Base-by-base conservation (phyloP, 192 early-diverging fungal genomes). In the Polychytrium aggregatum region DNA sequence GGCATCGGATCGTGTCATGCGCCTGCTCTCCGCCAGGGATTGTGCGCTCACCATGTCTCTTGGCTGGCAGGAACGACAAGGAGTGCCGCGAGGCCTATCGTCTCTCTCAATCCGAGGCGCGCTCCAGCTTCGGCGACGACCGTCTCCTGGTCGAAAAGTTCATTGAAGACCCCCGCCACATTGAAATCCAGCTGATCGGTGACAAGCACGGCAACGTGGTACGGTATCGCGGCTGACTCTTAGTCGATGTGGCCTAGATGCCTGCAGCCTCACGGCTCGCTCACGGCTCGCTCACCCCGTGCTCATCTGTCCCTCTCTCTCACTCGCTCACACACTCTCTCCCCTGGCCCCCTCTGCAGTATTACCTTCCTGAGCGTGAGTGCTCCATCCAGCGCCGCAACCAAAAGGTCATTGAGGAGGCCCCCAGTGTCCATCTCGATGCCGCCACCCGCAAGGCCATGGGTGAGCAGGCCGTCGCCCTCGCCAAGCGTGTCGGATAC, bases 391-490 rank as follows among this genome's bases (percentile, higher is more conserved):
- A 98, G 75, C 81, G 95, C 48, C 83, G 95, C 27, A 95, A 97
- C 62, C 95, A 98, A 70, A 98, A 98, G 72, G 88, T 89, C 48
- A 90, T 98, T 45, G 93, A 98, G 68, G 96, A 97, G 69, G 87
- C 90, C 0, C 90, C 90, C n/a, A 82, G 78, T 37, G 17, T 86
- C 82, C 48, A 53, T 17, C 37, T 62, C 36, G 58, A 67, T 37
- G 31, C 13, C 8, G 62, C 58, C 0, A 70, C 67, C 16, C 42
- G 67, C 28, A 61, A 58, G 35, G 62, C 62, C 16, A 70, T 70
- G 67, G 67, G 67, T 16, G 67, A 61, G 30, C 67, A 70, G 30
- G 67, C 67, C 22, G 67, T 70, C 13, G 83, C 90, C 51, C 21
- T 92, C 75, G 41, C 65, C 8, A 58, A 72, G 43, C 41, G 40